Evolutionary conservation across 176 grass and related monocot genomes (phyloP), one percentile per base, ranked within the genome.

Genomic region (Triticum timopheevii): DNA sequence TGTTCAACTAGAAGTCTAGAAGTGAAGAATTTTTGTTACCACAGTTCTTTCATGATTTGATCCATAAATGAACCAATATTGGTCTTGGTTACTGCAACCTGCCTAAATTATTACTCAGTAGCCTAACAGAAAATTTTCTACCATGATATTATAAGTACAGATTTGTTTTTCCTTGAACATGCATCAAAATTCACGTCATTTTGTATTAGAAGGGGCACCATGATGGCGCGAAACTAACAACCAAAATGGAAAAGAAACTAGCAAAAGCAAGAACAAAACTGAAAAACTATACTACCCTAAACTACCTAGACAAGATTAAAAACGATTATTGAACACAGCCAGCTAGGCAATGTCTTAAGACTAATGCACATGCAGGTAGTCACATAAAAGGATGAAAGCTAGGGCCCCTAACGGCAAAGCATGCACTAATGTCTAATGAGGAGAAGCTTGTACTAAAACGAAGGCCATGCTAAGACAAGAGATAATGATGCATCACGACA

Each of bases 41-140:
- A 77, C 19, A 22, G 22, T 62, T n/a, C 49, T 81, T 34, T 30
- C 64, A 24, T 28, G 71, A 76, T 77, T 11, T 56, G 42, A 73
- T 70, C 34, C 17, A 89, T 74, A 56, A 67, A 84, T 34, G 69
- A 80, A 25, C 69, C 15, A 75, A 25, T 38, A 78, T 52, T 90
- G 50, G 12, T 83, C 58, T 78, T 22, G 6, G 52, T 78, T 13
- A 65, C 19, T 83, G 72, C 24, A 25, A 28, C 40, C 12, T 79
- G 71, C 64, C 78, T 22, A 68, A 84, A 61, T 61, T 22, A 58
- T 63, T 81, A 61, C 47, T 25, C 30, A 20, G 52, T 61, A 11
- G 61, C 39, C 58, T 79, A 24, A 23, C 40, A 65, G 17, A 83
- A 79, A 78, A n/a, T 38, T 25, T 79, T 73, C 30, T 33, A 65